Base-by-base conservation (phyloP, 352 stramenopile genomes). In the Saprolegnia parasitica region DNA sequence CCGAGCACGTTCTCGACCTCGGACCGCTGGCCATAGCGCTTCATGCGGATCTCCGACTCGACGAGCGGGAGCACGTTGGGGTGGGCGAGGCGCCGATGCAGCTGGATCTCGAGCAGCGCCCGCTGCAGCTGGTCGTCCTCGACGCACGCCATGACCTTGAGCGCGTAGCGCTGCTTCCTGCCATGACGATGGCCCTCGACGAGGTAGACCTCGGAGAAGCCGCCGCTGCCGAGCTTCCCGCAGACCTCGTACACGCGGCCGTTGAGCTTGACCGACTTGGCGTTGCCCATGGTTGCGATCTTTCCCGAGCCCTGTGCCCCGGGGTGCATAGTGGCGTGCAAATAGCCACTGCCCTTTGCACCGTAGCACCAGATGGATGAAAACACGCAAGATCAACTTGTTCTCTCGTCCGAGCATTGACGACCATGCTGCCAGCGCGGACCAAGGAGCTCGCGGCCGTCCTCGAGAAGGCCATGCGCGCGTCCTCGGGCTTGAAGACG, bases 121-220 rank as follows among this genome's bases (percentile, higher is more conserved):
- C 86, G 78, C 73, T 80, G 71, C 26, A 91, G 63, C 21, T 88
- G 73, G 65, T 90, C 86, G 56, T 63, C 58, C 35, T 88, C 81
- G 29, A 73, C 76, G 67, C 67, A 88, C 71, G 46, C 75, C 75
- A 65, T 82, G 75, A 68, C 74, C 79, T 95, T 95, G 40, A 94
- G 76, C 56, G 86, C 87, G 26, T 79, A 79, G 39, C 47, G 45
- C 15, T 73, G 64, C 32, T 75, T 72, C 18, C 11, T 15, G 18
- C 42, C 42, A 16, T 18, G 13, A 4, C 37, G 29, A 18, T 46
- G 16, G 13, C 81, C 77, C 21, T 75, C 72, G 52, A 89, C 85
- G 21, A 77, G 60, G 60, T 86, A 84, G 49, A 95, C 87, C 15
- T 77, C 72, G 29, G 84, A 81, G 70, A 89, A 96, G 37, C 87